Base-by-base conservation (phyloP, 1,284 basidiomycete species). In the Ustilago vetiveriae region DNA sequence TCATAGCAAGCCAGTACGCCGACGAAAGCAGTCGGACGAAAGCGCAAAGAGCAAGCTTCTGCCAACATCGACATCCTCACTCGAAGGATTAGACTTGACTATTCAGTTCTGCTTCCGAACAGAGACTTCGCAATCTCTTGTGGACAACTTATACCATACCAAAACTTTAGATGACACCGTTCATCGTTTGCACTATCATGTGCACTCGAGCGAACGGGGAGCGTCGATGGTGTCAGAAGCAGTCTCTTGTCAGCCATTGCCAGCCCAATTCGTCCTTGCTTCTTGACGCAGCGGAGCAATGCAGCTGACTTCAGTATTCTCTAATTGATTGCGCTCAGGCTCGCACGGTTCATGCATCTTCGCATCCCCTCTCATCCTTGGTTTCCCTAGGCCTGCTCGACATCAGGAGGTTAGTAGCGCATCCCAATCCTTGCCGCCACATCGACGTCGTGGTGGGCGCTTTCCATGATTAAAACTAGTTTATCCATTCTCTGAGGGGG, bases 401-500 rank as follows among this genome's bases (percentile, higher is more conserved):
- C n/a, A 27, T n/a, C 3, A 23, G 35, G 27, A 49, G 54, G 62
- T 65, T 54, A 58, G 62, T 65, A 36, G 23, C 39, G 7, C 16
- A 2, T 32, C 19, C 26, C 39, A 23, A 36, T 17, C 46, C 7
- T n/a, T 16, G 30, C 26, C n/a, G 11, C 46, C 29, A 38, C 32
- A 26, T 26, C 10, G 38, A 23, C 30, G 11, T 23, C 30, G 37
- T 24, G 17, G 29, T 32, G 47, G 36, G 43, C 24, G 43, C 40
- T 41, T 48, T 44, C 27, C 48, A 67, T 71, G 68, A 71, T 71
- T 71, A 71, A 66, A 71, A 66, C 68, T 66, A 71, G 68, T 71
- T 71, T 63, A 71, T 71, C 68, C 68, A 71, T 71, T 71, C 68
- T 71, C 68, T 66, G 68, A 71, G 62, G 68, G 58, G 59, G 68